Base-by-base conservation (phyloP, 768 basidiomycete genomes). In the Naganishia onofrii region DNA sequence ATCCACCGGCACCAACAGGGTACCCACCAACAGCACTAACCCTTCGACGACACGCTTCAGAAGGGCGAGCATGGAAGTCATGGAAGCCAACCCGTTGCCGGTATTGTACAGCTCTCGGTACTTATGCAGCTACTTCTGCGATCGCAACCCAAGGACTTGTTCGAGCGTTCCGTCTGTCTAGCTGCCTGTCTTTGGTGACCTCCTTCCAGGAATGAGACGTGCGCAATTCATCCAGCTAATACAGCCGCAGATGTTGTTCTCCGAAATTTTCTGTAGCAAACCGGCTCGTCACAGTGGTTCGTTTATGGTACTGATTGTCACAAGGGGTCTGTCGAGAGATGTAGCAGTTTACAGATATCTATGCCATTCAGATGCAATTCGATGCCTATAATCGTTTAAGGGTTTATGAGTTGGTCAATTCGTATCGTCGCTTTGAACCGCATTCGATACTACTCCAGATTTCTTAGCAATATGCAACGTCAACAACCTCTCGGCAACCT, bases 401-500 rank as follows among this genome's bases (percentile, higher is more conserved):
- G 34, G 12, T 36, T 36, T 12, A 36, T 36, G 9, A 15, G 15
- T 42, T 17, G 42, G 2, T 42, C 7, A 42, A 10, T 42, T 15
- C 8, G 42, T 42, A 42, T 7, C 7, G 5, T 42, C 13, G 8
- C 42, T 17, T 42, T 42, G 9, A 42, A 42, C 42, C 42, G 42
- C 42, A 10, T 15, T 42, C 42, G 13, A 36, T 4, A 36, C 34
- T 42, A 8, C 55, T 28, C 55, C 9, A 32, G 10, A n/a, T n/a
- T n/a, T n/a, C n/a, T n/a, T 3, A 56, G 28, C 42, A 36, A 3
- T 42, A 63, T 63, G 60, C 60, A 63, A n/a, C 60, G 42, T 29
- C 60, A 63, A 44, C 38, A 63, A 17, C 38, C 60, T 3, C 38
- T 26, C 15, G n/a, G 34, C 31, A 38, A 42, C 7, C n/a, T 63